Evolutionary conservation across 176 grass and related monocot genomes (phyloP).

Genomic region (Canna indica): DNA sequence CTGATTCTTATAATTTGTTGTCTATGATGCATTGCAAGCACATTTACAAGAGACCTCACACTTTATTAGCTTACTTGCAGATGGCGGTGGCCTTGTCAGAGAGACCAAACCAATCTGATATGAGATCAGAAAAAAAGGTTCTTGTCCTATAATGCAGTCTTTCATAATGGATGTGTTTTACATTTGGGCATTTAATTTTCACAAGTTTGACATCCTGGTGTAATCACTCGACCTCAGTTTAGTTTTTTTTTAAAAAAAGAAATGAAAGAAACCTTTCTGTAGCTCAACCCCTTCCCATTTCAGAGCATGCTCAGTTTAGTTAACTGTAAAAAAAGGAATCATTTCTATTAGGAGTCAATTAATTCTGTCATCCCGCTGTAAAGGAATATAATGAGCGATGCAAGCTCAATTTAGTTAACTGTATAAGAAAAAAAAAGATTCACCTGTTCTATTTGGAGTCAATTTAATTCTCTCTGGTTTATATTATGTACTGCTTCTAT

Average conservation of each 20-base stretch:
- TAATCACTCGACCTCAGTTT: too few species aligned
- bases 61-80: conserved; percentile 31
- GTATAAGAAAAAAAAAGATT: neutral
- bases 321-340: too few species aligned
- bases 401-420: neutral
- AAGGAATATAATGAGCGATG: neutral
- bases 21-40: conserved; percentile 18
- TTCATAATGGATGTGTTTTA: neutral
- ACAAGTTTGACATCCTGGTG: neutral
- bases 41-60: conserved; percentile 1
- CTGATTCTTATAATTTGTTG: conserved; percentile 7
- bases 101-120: conserved; percentile 60
- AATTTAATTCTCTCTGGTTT: neutral
- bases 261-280: too few species aligned
- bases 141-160: neutral
- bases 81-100: conserved; percentile 91
- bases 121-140: conserved; percentile 71
- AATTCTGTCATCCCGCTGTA: too few species aligned
- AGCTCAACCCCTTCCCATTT: too few species aligned
- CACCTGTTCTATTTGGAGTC: neutral
- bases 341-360: too few species aligned
- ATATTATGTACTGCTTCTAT: neutral
- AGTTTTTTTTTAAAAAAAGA: too few species aligned
- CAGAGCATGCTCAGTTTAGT: too few species aligned
- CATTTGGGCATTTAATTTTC: neutral